A percentile compares a stretch with the other conserved stretches of the same genome.
Evolutionary conservation across 2,329 filamentous ascomycete genomes (phyloP).

Genomic region (Tothia fuscella): DNA sequence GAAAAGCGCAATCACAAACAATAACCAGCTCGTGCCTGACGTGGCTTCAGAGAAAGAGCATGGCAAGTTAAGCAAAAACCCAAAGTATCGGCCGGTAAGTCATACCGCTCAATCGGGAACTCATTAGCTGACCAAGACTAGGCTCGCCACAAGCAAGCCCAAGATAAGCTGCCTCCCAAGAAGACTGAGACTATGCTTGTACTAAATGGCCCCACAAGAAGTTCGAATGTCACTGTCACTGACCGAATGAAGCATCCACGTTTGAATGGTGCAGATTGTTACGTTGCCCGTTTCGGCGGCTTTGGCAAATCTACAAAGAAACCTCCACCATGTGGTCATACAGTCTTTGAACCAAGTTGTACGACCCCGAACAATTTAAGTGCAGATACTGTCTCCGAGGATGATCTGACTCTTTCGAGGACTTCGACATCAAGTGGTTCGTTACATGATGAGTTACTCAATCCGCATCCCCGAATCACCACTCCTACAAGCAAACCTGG

Average conservation of each 20-base stretch:
- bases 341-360: too few species aligned
- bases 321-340: neutral
- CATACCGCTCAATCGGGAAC: neutral
- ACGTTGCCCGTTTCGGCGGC: constrained; percentile 23
- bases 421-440: constrained; percentile 21
- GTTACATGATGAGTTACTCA: constrained; percentile 36
- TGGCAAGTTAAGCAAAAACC: too few species aligned
- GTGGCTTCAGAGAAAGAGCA: too few species aligned
- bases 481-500: constrained; percentile 4
- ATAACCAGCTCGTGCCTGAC: too few species aligned
- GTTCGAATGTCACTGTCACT: constrained; percentile 16
- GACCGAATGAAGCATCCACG: constrained; percentile 35
- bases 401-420: neutral
- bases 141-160: neutral
- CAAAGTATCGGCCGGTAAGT: neutral
- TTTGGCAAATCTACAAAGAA: neutral
- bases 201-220: constrained; percentile 19
- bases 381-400: too few species aligned
- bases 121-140: neutral
- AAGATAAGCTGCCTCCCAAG: neutral
- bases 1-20: too few species aligned
- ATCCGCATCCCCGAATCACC: neutral
- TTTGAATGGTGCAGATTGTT: constrained; percentile 39
- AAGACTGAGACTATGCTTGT: constrained; percentile 18
- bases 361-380: neutral